Conservation (phyloP, 2,329 filamentous ascomycete genomes). For the Diaporthe ampelina region DNA sequence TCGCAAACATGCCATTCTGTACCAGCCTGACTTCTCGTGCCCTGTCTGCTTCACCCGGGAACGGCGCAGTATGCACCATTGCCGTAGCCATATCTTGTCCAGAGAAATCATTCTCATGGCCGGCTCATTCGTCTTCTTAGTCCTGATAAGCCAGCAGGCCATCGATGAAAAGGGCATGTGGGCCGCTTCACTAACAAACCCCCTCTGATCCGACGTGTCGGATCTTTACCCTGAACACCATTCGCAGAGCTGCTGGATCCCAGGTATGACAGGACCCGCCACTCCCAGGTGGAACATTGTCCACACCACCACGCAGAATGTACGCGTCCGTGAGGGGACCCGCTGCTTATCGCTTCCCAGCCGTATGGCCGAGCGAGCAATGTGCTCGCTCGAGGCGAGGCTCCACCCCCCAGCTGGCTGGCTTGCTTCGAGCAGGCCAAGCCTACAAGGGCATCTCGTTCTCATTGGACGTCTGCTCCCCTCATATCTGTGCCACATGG, state of each 20-base stretch:
- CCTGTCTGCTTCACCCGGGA: background rate
- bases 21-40: background rate
- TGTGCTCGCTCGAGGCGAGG: conserved; percentile 9
- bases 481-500: conserved; percentile 24
- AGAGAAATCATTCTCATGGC: background rate
- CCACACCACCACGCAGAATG: background rate
- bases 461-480: conserved; percentile 11
- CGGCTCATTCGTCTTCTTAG: background rate
- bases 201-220: conserved; percentile 19
- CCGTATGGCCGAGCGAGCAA: conserved; percentile 9
- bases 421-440: conserved; percentile 20
- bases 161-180: conserved; percentile 12
- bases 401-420: conserved; percentile 14
- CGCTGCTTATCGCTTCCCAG: conserved; percentile 17
- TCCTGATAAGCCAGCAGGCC: conserved; percentile 20
- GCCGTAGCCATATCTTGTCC: background rate
- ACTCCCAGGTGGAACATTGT: background rate
- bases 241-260: background rate
- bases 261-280: conserved; percentile 5
- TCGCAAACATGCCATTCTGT: conserved; percentile 6
- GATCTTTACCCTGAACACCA: background rate
- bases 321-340: conserved; percentile 3
- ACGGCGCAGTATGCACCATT: background rate
- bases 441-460: conserved; percentile 16
- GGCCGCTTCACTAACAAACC: background rate